These are phyloP conservation scores for Phallus indusiatus DNA, from an alignment of 768 basidiomycete species.

Conservation along the genomic window DNA sequence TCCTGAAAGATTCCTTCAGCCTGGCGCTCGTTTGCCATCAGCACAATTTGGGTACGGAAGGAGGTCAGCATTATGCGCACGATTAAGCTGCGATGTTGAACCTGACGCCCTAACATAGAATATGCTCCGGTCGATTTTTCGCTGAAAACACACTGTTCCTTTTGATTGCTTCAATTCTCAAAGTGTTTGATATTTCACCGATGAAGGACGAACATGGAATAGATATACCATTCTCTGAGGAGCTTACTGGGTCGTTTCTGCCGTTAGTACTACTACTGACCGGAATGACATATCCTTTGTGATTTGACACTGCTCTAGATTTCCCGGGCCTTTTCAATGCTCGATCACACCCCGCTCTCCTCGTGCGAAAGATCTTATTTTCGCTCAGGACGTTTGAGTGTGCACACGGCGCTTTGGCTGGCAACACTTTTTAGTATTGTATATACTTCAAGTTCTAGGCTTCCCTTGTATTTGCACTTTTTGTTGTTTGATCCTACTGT, in stretches of 20 bases:
- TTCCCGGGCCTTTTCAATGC: constrained; percentile 23
- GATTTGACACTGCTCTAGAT: constrained; percentile 14
- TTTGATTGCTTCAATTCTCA: constrained; percentile 10
- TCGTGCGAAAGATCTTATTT: constrained; percentile 17
- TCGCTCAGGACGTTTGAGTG: neutral
- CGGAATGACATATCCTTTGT: too few species aligned
- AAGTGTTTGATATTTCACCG: constrained; percentile 10
- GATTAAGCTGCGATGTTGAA: neutral
- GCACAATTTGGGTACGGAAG: neutral
- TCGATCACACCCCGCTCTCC: constrained; percentile 23
- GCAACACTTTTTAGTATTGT: too few species aligned
- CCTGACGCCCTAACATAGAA: neutral
- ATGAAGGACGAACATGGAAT: constrained; percentile 21
- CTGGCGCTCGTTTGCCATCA: neutral
- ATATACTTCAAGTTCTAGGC: too few species aligned
- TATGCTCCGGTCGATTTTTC: constrained; percentile 12
- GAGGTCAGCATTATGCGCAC: neutral
- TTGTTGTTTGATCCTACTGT: too few species aligned
- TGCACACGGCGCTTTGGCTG: too few species aligned
- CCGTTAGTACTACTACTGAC: neutral
- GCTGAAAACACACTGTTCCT: constrained; percentile 10
- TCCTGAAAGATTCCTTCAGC: constrained; percentile 1
- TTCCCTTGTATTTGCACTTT: too few species aligned
- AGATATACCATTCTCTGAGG: constrained; percentile 17
- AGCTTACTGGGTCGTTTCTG: neutral